A percentile compares a stretch with the other conserved stretches of the same genome.
Evolutionary conservation across 2,329 filamentous ascomycete species (phyloP).

Genomic region (Colletotrichum theobromicola): DNA sequence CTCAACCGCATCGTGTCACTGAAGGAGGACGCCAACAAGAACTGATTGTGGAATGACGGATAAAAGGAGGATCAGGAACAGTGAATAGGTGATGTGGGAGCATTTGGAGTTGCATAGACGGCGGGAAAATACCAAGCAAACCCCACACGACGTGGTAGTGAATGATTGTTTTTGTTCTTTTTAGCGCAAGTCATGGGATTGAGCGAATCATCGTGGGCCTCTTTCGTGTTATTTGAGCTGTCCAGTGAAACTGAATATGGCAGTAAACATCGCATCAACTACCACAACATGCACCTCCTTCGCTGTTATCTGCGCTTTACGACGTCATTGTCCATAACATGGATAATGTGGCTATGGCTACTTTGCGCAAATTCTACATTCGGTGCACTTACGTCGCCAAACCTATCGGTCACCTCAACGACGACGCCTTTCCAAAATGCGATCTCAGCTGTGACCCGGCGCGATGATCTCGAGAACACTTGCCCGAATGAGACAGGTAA

Average conservation of each 20-base stretch:
- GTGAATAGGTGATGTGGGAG: neutral
- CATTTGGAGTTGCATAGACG: conserved; percentile 18
- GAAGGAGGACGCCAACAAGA: conserved; percentile 84
- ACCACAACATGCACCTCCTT: neutral
- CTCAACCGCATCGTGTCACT: conserved; percentile 91
- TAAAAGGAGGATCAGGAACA: neutral
- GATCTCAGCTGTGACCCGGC: neutral
- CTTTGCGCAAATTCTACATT: neutral
- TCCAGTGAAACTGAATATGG: neutral
- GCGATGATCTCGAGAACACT: neutral
- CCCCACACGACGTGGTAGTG: neutral
- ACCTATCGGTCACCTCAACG: neutral
- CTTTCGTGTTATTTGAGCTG: neutral
- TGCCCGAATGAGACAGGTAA: neutral
- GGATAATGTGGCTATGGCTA: neutral
- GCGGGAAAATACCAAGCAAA: conserved; percentile 12
- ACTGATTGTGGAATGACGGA: neutral
- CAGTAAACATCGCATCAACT: neutral
- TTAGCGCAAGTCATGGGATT: neutral
- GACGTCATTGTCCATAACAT: too few species aligned
- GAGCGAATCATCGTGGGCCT: neutral
- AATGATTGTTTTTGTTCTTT: neutral
- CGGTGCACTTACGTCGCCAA: fast-evolving
- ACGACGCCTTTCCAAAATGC: neutral
- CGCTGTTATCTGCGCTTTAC: too few species aligned